These are phyloP conservation scores for Albizia julibrissin DNA, from an alignment of 306 rosid genomes.

Conservation along the genomic window DNA sequence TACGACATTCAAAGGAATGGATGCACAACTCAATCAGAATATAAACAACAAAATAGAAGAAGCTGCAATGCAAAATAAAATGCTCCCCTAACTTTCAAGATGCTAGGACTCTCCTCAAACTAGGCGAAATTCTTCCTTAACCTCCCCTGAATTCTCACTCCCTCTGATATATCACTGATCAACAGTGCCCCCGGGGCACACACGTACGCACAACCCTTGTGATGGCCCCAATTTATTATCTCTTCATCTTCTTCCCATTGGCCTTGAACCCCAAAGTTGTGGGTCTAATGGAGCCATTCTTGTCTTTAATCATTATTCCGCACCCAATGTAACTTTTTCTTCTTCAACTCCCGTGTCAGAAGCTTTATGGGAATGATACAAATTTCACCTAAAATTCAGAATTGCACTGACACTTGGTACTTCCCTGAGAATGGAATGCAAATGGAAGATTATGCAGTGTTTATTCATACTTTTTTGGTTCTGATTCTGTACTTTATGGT, in stretches of 20 bases:
- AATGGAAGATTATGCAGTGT: constrained; percentile 11
- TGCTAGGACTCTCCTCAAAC: background rate
- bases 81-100: background rate
- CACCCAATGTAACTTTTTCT: background rate
- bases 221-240: background rate
- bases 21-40: background rate
- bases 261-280: background rate
- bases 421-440: constrained; percentile 12
- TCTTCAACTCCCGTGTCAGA: constrained; percentile 3
- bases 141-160: background rate
- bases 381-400: background rate
- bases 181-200: too few species aligned
- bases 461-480: constrained; percentile 24
- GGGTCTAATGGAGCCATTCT: background rate
- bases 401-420: background rate
- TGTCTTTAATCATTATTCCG: background rate
- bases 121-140: background rate
- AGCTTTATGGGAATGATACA: constrained; percentile 8
- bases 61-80: background rate
- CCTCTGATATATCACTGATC: too few species aligned
- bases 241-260: background rate
- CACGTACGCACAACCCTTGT: background rate
- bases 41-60: too few species aligned
- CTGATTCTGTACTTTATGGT: background rate
- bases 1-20: background rate